Conservation (phyloP, 2,329 filamentous ascomycete genomes). For the Hypoxylon sp. region DNA sequence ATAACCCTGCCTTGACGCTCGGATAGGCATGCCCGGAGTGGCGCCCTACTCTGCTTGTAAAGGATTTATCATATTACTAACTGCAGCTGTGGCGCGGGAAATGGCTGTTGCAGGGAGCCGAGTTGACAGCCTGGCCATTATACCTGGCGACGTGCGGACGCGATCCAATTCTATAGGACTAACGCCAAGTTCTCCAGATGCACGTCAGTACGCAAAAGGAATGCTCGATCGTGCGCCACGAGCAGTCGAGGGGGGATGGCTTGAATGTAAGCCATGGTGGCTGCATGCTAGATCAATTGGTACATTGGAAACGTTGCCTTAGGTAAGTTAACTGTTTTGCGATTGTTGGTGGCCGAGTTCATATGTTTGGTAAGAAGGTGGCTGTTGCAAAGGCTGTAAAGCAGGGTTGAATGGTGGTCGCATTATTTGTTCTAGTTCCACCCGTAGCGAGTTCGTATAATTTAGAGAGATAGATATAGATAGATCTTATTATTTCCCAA, state of each 20-base stretch:
- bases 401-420: constrained; percentile 7
- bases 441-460: constrained; percentile 18
- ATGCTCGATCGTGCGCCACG: constrained; percentile 37
- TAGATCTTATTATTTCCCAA: constrained; percentile 17
- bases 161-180: constrained; percentile 39
- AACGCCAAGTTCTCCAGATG: constrained; percentile 34
- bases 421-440: constrained; percentile 1
- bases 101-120: constrained; percentile 46
- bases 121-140: constrained; percentile 52
- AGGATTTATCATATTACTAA: constrained; percentile 54
- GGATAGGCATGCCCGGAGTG: constrained; percentile 51
- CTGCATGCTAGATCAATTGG: constrained; percentile 34
- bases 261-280: constrained; percentile 41
- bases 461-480: constrained; percentile 4
- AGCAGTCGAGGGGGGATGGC: constrained; percentile 34
- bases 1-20: constrained; percentile 50
- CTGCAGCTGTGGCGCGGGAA: constrained; percentile 51
- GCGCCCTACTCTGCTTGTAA: constrained; percentile 54
- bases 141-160: constrained; percentile 52
- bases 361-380: constrained; percentile 25
- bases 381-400: constrained; percentile 30
- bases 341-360: constrained; percentile 32
- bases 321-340: constrained; percentile 22
- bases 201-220: constrained; percentile 35
- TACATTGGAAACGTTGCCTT: constrained; percentile 28